Evolutionary conservation across 2,329 filamentous ascomycete genomes (phyloP).

Genomic region (Cladosporium austrohemisphaericum): DNA sequence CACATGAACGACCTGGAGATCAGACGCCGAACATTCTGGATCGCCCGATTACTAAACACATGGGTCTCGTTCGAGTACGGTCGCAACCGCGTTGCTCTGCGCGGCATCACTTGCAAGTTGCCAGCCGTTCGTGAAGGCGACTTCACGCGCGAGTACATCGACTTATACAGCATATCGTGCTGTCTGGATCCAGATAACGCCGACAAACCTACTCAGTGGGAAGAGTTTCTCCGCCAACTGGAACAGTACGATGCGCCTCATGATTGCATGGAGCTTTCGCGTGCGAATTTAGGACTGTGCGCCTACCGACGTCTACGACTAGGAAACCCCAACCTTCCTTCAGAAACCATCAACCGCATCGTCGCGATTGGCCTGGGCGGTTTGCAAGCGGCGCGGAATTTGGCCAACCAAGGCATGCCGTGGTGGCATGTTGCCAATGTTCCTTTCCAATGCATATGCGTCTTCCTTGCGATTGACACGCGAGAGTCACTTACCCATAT

Average conservation of each 20-base stretch:
- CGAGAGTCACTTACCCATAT: conserved; percentile 48
- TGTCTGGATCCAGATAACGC: conserved; percentile 50
- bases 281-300: conserved; percentile 55
- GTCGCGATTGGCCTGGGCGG: conserved; percentile 45
- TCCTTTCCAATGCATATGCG: conserved; percentile 57
- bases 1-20: conserved; percentile 26
- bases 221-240: conserved; percentile 31
- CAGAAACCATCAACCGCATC: conserved; percentile 44
- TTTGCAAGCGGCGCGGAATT: conserved; percentile 46
- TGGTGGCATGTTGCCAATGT: conserved; percentile 61
- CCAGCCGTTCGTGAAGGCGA: conserved; percentile 40
- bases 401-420: conserved; percentile 45
- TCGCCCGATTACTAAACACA: conserved; percentile 56
- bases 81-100: conserved; percentile 49
- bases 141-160: conserved; percentile 48
- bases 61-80: conserved; percentile 60
- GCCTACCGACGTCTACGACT: conserved; percentile 54
- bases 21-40: conserved; percentile 38
- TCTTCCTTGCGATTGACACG: conserved; percentile 54
- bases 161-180: conserved; percentile 52
- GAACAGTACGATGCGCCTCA: conserved; percentile 30
- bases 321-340: conserved; percentile 46
- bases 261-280: conserved; percentile 36
- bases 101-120: conserved; percentile 43
- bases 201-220: conserved; percentile 30